Base-by-base conservation (phyloP, 768 basidiomycete genomes). In the Boletus sp. region DNA sequence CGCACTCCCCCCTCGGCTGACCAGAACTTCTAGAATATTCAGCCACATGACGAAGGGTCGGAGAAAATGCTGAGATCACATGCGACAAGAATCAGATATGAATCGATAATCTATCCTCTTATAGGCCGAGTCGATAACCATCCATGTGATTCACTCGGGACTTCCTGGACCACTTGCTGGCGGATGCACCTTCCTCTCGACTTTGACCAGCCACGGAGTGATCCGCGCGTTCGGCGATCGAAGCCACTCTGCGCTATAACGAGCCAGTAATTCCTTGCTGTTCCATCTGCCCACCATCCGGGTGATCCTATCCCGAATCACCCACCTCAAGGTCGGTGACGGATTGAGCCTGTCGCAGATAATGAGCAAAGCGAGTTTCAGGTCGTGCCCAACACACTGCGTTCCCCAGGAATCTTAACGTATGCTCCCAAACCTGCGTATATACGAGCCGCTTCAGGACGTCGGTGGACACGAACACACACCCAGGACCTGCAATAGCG, bases 401-500 rank as follows among this genome's bases (percentile, higher is more conserved):
- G 15, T 30, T 17, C n/a, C n/a, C n/a, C 2, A 19, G 15, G 8
- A 5, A 30, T 45, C 17, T 19, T 10, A n/a, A 25, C 10, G 38
- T 40, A 11, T 40, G 14, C 39, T 21, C 37, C n/a, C 11, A n/a
- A 19, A 45, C 37, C 51, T 56, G 45, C 13, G 5, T 10, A 10
- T 54, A 32, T 9, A 32, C 35, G 32, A 39, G 10, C 23, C 40
- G 25, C 34, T 55, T 39, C 7, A 37, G 43, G 13, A 5, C 19
- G 35, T 44, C 25, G 13, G 34, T 55, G 10, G 37, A 39, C n/a
- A 15, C 2, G 3, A 40, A n/a, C 25, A 33, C 33, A n/a, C n/a
- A n/a, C n/a, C n/a, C n/a, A n/a, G n/a, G n/a, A 81, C 32, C 74
- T 72, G 5, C 80, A 73, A 79, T 5, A 53, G 7, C 37, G 37